Base-by-base conservation (phyloP, 176 grass and related monocot genomes). In the Triticum monococcum region DNA sequence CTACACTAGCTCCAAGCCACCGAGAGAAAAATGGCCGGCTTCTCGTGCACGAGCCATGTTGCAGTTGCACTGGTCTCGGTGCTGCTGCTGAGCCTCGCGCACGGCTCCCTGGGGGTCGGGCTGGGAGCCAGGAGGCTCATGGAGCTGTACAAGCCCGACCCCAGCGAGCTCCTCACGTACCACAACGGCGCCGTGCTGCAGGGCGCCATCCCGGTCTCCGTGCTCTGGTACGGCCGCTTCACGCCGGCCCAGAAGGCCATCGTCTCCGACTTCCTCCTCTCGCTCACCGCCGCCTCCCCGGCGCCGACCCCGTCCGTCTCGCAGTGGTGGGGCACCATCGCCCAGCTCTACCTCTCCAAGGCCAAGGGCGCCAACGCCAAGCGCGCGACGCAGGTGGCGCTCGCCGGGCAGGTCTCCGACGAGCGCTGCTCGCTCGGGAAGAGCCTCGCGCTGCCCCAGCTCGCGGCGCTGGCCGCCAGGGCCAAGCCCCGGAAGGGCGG, bases 151-250 rank as follows among this genome's bases (percentile, higher is more conserved):
- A 72, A 78, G 23, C 88, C 92, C 8, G 31, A 32, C 11, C 16
- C 81, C 56, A 69, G 69, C 66, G 82, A 89, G 46, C 79, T 81
- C 18, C 86, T 97, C 22, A 78, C 77, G 10, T 97, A 91, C 85
- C 95, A 97, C 90, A 87, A 97, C 73, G 92, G 95, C 61, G 69
- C 64, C 68, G 90, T 97, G 81, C 86, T 97, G 75, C 88, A 73
- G 14, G 95, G 92, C 48, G 69, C 86, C 68, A 89, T 97, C 78
- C 78, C 92, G 46, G 36, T 97, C 8, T 78, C 90, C 41, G 82
- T 94, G 65, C 0, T 97, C 72, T 97, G 95, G 95, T 97, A 97
- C 73, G 92, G 95, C 66, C 50, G 24, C 38, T 97, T 97, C 86
- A 79, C 83, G 8, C 85, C 81, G 9, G 4, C 92, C 7, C 88